Conservation (phyloP, 2,329 filamentous ascomycete genomes). For the Colletotrichum lini region DNA sequence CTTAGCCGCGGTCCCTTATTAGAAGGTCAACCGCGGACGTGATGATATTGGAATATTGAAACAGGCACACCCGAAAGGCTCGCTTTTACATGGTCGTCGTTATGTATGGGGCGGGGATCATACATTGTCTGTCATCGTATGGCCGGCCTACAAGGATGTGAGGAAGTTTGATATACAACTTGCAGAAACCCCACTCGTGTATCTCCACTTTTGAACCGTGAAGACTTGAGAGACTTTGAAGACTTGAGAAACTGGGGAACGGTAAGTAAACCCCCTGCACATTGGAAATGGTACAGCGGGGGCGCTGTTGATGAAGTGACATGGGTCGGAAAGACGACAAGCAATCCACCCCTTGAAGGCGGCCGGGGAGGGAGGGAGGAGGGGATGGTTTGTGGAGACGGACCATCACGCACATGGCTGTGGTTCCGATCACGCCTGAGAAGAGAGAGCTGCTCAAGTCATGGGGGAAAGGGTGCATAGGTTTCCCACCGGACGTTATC, state of each 20-base stretch:
- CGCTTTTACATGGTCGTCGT: neutral
- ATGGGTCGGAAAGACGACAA: no score
- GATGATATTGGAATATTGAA: slow-evolving; percentile 11
- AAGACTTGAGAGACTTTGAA: neutral
- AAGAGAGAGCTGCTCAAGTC: neutral
- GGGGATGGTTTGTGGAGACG: neutral
- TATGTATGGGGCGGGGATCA: slow-evolving; percentile 3
- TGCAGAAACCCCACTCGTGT: slow-evolving; percentile 31
- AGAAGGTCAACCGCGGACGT: slow-evolving; percentile 22
- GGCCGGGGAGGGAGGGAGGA: no score
- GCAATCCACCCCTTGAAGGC: no score
- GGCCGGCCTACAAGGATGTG: slow-evolving; percentile 14
- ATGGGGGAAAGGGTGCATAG: neutral
- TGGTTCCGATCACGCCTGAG: slow-evolving; percentile 26
- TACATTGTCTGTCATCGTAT: neutral
- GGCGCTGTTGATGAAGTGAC: neutral
- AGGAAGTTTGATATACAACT: slow-evolving; percentile 28
- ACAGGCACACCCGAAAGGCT: neutral
- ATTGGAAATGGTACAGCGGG: slow-evolving; percentile 10
- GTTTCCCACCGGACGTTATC: slow-evolving; percentile 22
- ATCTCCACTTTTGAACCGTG: slow-evolving; percentile 6
- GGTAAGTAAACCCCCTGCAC: slow-evolving; percentile 20
- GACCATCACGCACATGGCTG: neutral
- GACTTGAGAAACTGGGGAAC: slow-evolving; percentile 1
- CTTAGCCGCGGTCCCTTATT: neutral